phyloP scores from a whole-genome alignment of 345 rosid genomes.

The Excoecaria cochinchinensis region DNA sequence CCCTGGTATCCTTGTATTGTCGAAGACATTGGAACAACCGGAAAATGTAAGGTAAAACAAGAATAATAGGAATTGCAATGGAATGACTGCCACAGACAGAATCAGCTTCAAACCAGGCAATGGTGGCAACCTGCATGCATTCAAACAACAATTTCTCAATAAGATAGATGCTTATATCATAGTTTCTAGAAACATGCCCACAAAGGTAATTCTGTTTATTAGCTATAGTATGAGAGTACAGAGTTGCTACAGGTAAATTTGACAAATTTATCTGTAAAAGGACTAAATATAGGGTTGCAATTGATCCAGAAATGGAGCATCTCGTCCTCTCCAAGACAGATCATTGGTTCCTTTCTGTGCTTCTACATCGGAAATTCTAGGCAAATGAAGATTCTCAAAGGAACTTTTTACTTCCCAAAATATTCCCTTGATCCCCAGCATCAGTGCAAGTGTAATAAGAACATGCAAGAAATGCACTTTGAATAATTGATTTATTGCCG shows the following conservation, averaged over 20 bases:
- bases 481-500: neutral
- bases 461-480: neutral
- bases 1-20: conserved; percentile 84
- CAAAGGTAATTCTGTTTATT: neutral
- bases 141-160: conserved; percentile 23
- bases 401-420: conserved; percentile 13
- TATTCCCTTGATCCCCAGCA: neutral
- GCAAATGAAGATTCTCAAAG: conserved; percentile 16
- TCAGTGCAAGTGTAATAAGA: neutral
- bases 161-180: neutral
- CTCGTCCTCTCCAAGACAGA: neutral
- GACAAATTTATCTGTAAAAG: neutral
- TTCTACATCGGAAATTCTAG: conserved; percentile 20
- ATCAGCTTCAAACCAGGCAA: conserved; percentile 99
- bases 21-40: conserved; percentile 90
- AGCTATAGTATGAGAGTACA: neutral
- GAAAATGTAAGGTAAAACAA: conserved; percentile 87
- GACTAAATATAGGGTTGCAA: neutral
- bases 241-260: neutral
- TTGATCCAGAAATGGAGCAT: neutral
- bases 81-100: conserved; percentile 98
- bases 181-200: neutral
- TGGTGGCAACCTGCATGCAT: conserved; percentile 76
- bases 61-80: conserved; percentile 82
- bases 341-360: neutral